phyloP scores from a whole-genome alignment of 495 filamentous ascomycete species.

The Rusavskia elegans region DNA sequence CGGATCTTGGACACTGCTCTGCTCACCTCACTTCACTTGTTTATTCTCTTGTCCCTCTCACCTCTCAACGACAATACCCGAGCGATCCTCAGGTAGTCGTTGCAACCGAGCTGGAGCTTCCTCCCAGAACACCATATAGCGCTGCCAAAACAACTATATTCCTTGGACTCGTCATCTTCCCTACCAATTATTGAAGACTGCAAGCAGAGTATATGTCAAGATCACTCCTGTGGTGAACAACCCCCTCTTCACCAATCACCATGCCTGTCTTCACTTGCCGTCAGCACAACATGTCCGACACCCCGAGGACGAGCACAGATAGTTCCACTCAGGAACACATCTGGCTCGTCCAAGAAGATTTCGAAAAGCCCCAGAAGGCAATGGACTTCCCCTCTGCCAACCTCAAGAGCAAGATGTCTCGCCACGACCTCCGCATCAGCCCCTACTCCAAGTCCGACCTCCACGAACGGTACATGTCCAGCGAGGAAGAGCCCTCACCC shows the following conservation, averaged over 20 bases:
- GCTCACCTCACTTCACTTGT: no score
- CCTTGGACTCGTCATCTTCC: no score
- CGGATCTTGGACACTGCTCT: no score
- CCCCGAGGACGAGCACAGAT: conserved; percentile 3
- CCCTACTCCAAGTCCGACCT: conserved; percentile 12
- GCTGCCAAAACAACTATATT: background rate
- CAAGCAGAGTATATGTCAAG: background rate
- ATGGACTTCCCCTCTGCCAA: conserved; percentile 5
- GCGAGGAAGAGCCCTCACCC: conserved; percentile 17
- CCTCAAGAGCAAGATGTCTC: conserved; percentile 4
- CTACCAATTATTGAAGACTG: no score
- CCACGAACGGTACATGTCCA: conserved; percentile 15
- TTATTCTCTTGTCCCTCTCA: no score
- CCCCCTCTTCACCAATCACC: background rate
- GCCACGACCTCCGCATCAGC: conserved; percentile 9
- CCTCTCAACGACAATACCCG: no score
- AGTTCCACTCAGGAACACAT: conserved; percentile 4
- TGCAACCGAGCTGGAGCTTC: background rate
- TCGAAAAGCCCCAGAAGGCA: conserved; percentile 9
- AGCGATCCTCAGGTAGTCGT: no score
- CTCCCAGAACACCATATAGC: background rate
- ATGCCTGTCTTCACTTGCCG: conserved; percentile 9
- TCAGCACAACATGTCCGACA: background rate
- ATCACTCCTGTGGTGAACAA: background rate
- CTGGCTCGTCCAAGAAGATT: conserved; percentile 10